Base-by-base conservation (phyloP, 2,329 filamentous ascomycete species). In the Dendryphion nanum region DNA sequence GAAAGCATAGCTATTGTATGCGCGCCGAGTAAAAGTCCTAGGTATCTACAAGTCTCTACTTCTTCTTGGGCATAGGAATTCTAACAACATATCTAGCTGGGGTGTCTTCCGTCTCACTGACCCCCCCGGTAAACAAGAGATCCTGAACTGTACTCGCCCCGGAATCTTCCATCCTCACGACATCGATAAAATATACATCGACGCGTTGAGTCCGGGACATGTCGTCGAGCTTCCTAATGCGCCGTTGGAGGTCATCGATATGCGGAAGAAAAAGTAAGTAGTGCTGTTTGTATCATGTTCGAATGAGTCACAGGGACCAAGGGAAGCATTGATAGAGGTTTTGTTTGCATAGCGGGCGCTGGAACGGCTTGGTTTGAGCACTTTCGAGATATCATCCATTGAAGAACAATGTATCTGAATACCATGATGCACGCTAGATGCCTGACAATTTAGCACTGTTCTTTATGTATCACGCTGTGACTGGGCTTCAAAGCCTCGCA, bases 1-100 rank as follows among this genome's bases (percentile, higher is more conserved):
- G 93, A 98, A 72, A 94, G 88, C 54, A 89, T 98, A 46, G 93
- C 93, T 4, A 95, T 98, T 55, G 93, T 98, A 26, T 98, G 93
- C 68, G 88, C 93, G 5, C 93, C 93, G 1, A 85, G 78, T 40
- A 88, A 86, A 55, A 74, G 76, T 23, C 86, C 86, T 30, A 85
- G 82, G 81, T 90, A 71, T 71, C 24, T 28, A 20, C 6, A 28
- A 12, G 7, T 30, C 19, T 61, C 3, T 38, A 26, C n/a, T n/a
- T n/a, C n/a, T 44, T 44, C 15, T 38, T 17, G 10, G 23, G 19
- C 33, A 23, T 7, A 28, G 4, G 21, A 18, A 32, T 29, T 18
- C 33, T 32, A 20, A 32, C 30, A 18, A 36, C 17, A 13, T 14
- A 18, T 30, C 10, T 19, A 91, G 88, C 45, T 91, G 88, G 74